A percentile compares a stretch with the other conserved stretches of the same genome.
Evolutionary conservation across 1,139 yeast species (phyloP).

Genomic region (Chernovozyma aurita): DNA sequence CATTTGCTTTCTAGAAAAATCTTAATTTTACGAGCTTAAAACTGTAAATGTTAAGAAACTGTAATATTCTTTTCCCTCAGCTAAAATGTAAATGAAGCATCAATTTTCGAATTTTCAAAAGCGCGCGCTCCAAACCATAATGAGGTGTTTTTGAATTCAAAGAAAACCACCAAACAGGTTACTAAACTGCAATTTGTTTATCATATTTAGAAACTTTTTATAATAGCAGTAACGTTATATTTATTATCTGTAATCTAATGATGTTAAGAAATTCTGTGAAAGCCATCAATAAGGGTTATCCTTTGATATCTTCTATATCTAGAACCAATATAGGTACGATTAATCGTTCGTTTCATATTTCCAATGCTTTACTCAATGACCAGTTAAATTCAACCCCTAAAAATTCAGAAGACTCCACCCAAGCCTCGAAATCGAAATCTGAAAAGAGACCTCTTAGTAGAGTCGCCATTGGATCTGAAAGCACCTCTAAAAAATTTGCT

Average conservation of each 20-base stretch:
- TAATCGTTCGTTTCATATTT: slow-evolving; percentile 1
- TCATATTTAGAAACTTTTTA: no score
- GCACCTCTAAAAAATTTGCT: slow-evolving; percentile 25
- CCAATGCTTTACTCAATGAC: background rate
- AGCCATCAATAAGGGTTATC: background rate
- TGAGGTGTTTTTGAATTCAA: background rate
- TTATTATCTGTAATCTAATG: no score
- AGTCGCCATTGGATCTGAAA: slow-evolving; percentile 43
- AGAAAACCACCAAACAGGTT: background rate
- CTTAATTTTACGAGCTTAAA: no score
- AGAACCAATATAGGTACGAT: background rate
- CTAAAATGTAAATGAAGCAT: no score
- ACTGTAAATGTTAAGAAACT: no score
- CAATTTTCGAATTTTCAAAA: no score
- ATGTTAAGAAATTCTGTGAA: background rate
- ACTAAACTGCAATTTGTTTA: no score
- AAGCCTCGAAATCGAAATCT: background rate
- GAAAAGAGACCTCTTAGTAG: slow-evolving; percentile 44
- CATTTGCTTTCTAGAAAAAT: no score
- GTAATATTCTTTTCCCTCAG: no score
- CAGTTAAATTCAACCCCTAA: background rate
- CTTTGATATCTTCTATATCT: background rate
- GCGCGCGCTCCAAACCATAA: background rate
- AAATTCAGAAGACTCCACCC: background rate
- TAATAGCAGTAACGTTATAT: no score